These are phyloP conservation scores for Ambrosia artemisiifolia DNA, from an alignment of 129 eudicot genomes.

Conservation along the genomic window DNA sequence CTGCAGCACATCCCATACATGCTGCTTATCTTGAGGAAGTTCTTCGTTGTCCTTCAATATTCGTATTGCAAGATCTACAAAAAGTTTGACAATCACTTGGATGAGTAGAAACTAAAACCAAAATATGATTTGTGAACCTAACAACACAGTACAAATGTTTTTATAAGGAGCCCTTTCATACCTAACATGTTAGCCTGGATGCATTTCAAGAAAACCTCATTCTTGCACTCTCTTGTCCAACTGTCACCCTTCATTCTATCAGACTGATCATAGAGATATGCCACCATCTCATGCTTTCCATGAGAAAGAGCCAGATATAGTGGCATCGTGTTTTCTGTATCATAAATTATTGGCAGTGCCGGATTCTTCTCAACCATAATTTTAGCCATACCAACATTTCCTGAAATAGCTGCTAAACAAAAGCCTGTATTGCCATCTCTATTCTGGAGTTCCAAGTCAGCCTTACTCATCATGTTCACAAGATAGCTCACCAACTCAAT, in stretches of 20 bases:
- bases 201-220: not conserved
- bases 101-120: not conserved
- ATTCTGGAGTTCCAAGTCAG: not conserved
- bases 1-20: slow-evolving; percentile 12
- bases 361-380: not conserved
- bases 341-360: not conserved
- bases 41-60: slow-evolving; percentile 21
- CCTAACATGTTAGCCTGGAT: slow-evolving; percentile 9
- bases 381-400: not conserved
- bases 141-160: not conserved
- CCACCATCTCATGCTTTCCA: not conserved
- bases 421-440: not conserved
- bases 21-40: not conserved
- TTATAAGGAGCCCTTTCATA: slow-evolving; percentile 9
- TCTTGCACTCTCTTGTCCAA: not conserved
- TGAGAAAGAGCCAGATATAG: not conserved
- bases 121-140: not conserved
- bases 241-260: not conserved
- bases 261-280: not conserved
- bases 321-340: not conserved
- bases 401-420: not conserved
- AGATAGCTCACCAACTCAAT: slow-evolving; percentile 24
- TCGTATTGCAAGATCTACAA: not conserved
- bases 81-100: not conserved
- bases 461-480: not conserved